Base-by-base conservation (phyloP, 768 basidiomycete species). In the Pisolithus tinctorius region DNA sequence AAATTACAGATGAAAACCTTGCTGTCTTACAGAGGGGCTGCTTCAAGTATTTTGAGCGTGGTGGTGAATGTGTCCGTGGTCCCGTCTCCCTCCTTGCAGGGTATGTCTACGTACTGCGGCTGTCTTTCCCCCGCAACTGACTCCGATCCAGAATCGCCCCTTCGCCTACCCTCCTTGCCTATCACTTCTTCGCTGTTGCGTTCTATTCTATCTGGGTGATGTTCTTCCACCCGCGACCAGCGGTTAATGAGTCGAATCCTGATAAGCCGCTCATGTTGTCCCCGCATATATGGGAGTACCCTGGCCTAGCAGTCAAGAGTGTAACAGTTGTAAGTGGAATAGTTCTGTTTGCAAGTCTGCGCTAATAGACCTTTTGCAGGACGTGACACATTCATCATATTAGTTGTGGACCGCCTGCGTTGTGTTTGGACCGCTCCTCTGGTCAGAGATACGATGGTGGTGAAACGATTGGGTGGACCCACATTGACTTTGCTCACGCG, bases 41-140 rank as follows among this genome's bases (percentile, higher is more conserved):
- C 68, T 95, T 99, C 79, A 91, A 91, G 63, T 99, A 98, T 70
- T 96, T 99, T 59, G 92, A 94, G 64, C 77, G 81, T 4, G 96
- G 96, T 11, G 96, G 95, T 1, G 83, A 91, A 58, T 90, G 90
- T 58, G 67, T 96, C 49, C 76, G 79, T 43, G 96, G 87, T 1
- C 95, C 96, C 1, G 92, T 97, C 9, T 86, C 84, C 8, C 77
- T 99, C 4, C 81, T 99, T 10, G 84, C 93, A 14, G 94, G 83
- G 92, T 93, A 62, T 53, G 83, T 71, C n/a, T 25, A 14, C 17
- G 3, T 43, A 14, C 0, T 6, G 8, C 29, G 44, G 11, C 23
- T 7, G n/a, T 49, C 3, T 30, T 47, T 30, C 34, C 46, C 52
- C 26, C 45, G n/a, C 6, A 27, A 27, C 20, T 27, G 6, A 31